Conservation (phyloP, 1,139 yeast species). For the Maudiozyma humilis region DNA sequence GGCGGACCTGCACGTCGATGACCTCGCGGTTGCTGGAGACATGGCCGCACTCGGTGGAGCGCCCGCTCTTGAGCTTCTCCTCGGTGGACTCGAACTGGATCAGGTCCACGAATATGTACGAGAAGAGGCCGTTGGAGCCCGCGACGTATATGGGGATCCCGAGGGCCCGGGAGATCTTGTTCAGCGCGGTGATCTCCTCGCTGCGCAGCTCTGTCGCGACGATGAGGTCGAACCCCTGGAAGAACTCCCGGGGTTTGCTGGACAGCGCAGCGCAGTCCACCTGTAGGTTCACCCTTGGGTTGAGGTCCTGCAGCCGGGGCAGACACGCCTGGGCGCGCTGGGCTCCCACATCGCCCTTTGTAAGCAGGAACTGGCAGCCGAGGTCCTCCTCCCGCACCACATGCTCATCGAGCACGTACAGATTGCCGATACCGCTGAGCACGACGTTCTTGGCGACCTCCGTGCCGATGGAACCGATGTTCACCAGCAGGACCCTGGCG, state of each 20-base stretch:
- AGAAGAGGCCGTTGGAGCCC: slow-evolving; percentile 72
- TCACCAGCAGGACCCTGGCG: slow-evolving; percentile 60
- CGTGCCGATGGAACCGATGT: slow-evolving; percentile 64
- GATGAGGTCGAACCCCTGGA: slow-evolving; percentile 57
- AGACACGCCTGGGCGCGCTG: slow-evolving; percentile 48
- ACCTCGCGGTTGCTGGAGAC: slow-evolving; percentile 46
- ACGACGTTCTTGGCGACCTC: slow-evolving; percentile 80
- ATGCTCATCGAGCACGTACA: slow-evolving; percentile 60
- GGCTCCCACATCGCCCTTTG: slow-evolving; percentile 47
- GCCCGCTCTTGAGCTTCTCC: slow-evolving; percentile 45
- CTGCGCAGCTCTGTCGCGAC: slow-evolving; percentile 59
- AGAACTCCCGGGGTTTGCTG: slow-evolving; percentile 36
- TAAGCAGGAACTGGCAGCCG: slow-evolving; percentile 72
- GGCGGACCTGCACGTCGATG: slow-evolving; percentile 36
- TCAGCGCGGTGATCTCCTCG: slow-evolving; percentile 39
- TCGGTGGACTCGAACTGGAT: slow-evolving; percentile 46
- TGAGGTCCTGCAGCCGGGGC: slow-evolving; percentile 56
- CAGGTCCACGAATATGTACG: slow-evolving; percentile 73
- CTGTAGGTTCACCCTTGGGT: slow-evolving; percentile 58
- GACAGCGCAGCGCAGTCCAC: slow-evolving; percentile 35
- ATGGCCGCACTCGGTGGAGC: slow-evolving; percentile 40
- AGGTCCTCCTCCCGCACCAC: slow-evolving; percentile 54
- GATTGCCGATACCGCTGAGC: slow-evolving; percentile 77
- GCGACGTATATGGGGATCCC: slow-evolving; percentile 61
- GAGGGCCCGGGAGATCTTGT: slow-evolving; percentile 46